A percentile compares a stretch with the other conserved stretches of the same genome.
Conservation (phyloP, 179 eudicot genomes). For the Silene coronaria region DNA sequence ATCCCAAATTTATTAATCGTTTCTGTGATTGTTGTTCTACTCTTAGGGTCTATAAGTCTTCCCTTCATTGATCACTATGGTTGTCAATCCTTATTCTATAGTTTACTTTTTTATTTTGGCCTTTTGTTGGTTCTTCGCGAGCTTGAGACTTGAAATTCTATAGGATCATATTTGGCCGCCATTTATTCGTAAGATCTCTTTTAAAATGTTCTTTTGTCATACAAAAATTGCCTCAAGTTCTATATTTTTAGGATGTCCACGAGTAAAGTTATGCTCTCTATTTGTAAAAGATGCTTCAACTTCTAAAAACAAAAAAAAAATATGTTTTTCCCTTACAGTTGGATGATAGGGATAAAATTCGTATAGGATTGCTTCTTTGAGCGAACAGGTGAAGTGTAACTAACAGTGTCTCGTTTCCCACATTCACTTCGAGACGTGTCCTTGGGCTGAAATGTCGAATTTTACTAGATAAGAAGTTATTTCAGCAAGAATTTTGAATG, state of each 20-base stretch:
- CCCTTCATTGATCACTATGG: neutral
- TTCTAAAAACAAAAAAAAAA: no score
- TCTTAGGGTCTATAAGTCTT: neutral
- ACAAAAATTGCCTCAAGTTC: neutral
- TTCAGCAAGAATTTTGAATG: neutral
- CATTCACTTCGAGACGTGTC: neutral
- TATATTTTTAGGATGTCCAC: neutral
- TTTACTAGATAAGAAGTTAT: neutral
- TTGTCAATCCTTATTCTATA: neutral
- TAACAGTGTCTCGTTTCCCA: neutral
- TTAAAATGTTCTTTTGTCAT: neutral
- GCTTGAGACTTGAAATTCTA: neutral
- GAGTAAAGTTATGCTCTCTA: neutral
- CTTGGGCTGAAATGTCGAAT: neutral
- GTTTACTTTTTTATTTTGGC: neutral
- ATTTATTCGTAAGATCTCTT: neutral
- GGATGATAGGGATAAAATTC: neutral
- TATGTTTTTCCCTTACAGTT: neutral
- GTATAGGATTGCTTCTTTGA: neutral
- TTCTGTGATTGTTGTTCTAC: neutral
- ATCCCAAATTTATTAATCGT: no score
- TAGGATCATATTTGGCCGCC: neutral
- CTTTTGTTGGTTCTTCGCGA: neutral
- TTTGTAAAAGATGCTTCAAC: neutral
- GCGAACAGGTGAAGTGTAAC: neutral